Conservation (phyloP, 495 filamentous ascomycete genomes). For the Hypoxylon rickii region DNA sequence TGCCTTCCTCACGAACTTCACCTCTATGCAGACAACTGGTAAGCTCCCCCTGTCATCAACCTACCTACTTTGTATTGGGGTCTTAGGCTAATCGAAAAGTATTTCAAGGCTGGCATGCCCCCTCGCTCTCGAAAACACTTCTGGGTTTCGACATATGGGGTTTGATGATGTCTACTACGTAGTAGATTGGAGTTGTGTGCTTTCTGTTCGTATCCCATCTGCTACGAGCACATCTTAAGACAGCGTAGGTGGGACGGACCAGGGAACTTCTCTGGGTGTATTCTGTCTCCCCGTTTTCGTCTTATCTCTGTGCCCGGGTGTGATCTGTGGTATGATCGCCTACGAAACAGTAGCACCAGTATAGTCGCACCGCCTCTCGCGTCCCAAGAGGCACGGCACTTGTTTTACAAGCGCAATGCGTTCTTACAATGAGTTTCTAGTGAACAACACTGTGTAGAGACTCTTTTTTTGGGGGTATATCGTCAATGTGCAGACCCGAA, state of each 20-base stretch:
- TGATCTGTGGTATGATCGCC: slow-evolving; percentile 7
- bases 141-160: too few relatives aligned
- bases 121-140: too few relatives aligned
- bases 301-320: neutral
- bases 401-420: neutral
- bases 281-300: neutral
- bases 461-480: too few relatives aligned
- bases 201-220: too few relatives aligned
- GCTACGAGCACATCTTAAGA: neutral
- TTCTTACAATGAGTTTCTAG: too few relatives aligned
- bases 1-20: neutral
- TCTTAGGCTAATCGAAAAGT: neutral
- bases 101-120: too few relatives aligned
- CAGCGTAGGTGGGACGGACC: neutral
- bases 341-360: slow-evolving; percentile 25
- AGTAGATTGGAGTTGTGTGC: too few relatives aligned
- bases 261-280: neutral
- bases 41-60: neutral
- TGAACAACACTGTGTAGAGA: too few relatives aligned
- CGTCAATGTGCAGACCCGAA: too few relatives aligned
- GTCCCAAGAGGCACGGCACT: slow-evolving; percentile 10
- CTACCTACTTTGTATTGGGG: neutral
- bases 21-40: neutral
- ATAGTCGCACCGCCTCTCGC: slow-evolving; percentile 14
- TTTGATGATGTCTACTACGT: too few relatives aligned